phyloP scores from a whole-genome alignment of 2,329 filamentous ascomycete genomes.

The Blumeria hordei region DNA sequence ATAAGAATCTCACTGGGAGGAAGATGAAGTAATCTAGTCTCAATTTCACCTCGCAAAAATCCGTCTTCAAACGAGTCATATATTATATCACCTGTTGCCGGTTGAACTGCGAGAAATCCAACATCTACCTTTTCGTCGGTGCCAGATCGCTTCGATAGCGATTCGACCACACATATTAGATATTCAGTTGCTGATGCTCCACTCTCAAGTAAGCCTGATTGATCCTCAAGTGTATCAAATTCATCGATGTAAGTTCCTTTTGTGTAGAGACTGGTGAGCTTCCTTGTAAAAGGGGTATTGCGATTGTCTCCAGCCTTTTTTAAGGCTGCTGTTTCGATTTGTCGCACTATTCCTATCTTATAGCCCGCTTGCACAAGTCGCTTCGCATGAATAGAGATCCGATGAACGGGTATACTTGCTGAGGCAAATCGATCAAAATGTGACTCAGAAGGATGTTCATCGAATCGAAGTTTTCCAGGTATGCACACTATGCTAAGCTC shows the following conservation, averaged over 20 bases:
- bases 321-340: slow-evolving; percentile 82
- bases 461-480: slow-evolving; percentile 79
- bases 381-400: slow-evolving; percentile 82
- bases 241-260: slow-evolving; percentile 97
- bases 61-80: slow-evolving; percentile 93
- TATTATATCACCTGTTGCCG: slow-evolving; percentile 83
- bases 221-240: slow-evolving; percentile 47
- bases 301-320: slow-evolving; percentile 91
- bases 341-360: slow-evolving; percentile 86
- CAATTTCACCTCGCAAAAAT: slow-evolving; percentile 90
- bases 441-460: slow-evolving; percentile 82
- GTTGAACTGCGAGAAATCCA: slow-evolving; percentile 81
- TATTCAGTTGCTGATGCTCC: slow-evolving; percentile 51
- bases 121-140: slow-evolving; percentile 87
- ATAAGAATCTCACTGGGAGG: slow-evolving; percentile 88
- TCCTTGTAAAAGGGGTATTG: slow-evolving; percentile 74
- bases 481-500: slow-evolving; percentile 91
- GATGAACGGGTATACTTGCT: slow-evolving; percentile 81
- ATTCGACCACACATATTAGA: slow-evolving; percentile 75
- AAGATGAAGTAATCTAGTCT: slow-evolving; percentile 85
- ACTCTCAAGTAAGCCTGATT: slow-evolving; percentile 28
- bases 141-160: slow-evolving; percentile 51
- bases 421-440: slow-evolving; percentile 83
- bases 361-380: slow-evolving; percentile 75
- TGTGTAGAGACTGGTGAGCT: slow-evolving; percentile 89